phyloP scores from a whole-genome alignment of 192 early-diverging fungal genomes.

The Umbelopsis sp. region DNA sequence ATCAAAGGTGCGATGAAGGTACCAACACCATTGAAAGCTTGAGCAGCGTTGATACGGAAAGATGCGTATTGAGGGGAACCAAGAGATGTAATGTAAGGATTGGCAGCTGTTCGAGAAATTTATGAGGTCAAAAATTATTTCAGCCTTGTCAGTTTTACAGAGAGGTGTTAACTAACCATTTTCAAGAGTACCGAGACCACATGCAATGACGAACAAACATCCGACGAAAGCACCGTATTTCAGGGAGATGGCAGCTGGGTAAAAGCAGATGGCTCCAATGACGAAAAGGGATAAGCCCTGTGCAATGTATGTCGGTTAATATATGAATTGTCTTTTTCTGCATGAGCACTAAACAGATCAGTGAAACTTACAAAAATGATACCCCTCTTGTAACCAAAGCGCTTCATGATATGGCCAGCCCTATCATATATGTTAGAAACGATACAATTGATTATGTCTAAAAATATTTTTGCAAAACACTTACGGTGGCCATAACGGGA shows the following conservation, averaged over 20 bases:
- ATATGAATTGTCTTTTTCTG: no score
- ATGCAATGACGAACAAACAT: conserved; percentile 41
- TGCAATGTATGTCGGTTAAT: no score
- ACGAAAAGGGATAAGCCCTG: conserved; percentile 28
- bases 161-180: conserved; percentile 22
- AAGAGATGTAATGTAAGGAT: conserved; percentile 36
- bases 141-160: neutral
- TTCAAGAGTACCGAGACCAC: conserved; percentile 38
- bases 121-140: neutral
- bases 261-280: conserved; percentile 38
- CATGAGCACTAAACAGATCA: no score
- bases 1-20: conserved; percentile 34
- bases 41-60: conserved; percentile 37
- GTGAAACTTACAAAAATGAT: conserved; percentile 33
- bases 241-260: conserved; percentile 28
- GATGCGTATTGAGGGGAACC: conserved; percentile 25
- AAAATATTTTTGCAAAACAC: neutral
- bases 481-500: conserved; percentile 33
- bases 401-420: conserved; percentile 30
- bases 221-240: conserved; percentile 40
- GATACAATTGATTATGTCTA: no score
- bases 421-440: conserved; percentile 13
- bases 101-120: conserved; percentile 19
- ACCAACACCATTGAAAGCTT: conserved; percentile 40
- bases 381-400: conserved; percentile 36